A percentile compares a stretch with the other conserved stretches of the same genome.
Conservation (phyloP, 768 basidiomycete species). For the Pisolithus sp. region DNA sequence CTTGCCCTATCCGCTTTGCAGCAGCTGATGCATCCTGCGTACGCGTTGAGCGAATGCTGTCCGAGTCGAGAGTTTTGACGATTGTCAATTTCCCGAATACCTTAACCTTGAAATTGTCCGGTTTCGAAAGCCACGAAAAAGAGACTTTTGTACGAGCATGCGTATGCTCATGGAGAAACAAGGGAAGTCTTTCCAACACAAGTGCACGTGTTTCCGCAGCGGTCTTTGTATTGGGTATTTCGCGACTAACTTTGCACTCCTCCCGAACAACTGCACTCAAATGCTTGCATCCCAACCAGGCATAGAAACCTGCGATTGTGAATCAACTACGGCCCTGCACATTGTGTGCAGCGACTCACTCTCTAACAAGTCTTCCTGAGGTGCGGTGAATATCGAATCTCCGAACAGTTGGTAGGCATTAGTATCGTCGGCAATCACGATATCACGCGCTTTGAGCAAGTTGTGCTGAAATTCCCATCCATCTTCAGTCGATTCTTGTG, state of each 20-base stretch:
- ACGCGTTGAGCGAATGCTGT: constrained; percentile 40
- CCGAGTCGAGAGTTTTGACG: constrained; percentile 53
- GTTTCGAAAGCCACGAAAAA: constrained; percentile 57
- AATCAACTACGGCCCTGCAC: background rate
- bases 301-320: constrained; percentile 56
- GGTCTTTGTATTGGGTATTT: constrained; percentile 42
- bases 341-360: constrained; percentile 30
- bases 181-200: constrained; percentile 76
- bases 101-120: constrained; percentile 64
- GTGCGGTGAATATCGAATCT: constrained; percentile 66
- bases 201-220: constrained; percentile 51
- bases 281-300: constrained; percentile 63
- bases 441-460: constrained; percentile 58
- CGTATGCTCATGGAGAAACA: constrained; percentile 88
- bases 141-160: constrained; percentile 57
- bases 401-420: constrained; percentile 76
- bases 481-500: constrained; percentile 49
- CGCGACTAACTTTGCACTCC: constrained; percentile 57
- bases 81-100: constrained; percentile 59
- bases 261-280: constrained; percentile 73
- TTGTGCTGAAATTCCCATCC: constrained; percentile 72
- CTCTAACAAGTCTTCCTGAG: constrained; percentile 90
- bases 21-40: constrained; percentile 71
- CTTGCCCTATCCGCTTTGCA: constrained; percentile 45
- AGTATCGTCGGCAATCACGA: constrained; percentile 83